These are phyloP conservation scores for Citrus trifoliata DNA, from an alignment of 345 rosid genomes.

Conservation along the genomic window DNA sequence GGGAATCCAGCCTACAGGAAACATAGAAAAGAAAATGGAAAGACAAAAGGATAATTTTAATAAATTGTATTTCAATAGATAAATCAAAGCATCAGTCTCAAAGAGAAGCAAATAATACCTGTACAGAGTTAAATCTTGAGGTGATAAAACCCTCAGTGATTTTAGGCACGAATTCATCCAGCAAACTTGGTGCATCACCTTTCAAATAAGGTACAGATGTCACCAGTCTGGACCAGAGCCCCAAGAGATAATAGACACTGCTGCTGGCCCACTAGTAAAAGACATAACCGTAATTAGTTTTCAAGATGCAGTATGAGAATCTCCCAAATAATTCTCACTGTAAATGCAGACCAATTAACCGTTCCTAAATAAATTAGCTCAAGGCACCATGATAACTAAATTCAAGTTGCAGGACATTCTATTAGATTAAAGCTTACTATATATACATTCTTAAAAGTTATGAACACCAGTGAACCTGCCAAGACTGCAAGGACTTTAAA, in stretches of 20 bases:
- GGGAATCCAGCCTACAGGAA: constrained; percentile 66
- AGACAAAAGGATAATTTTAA: background rate
- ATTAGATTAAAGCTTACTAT: background rate
- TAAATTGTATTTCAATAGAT: background rate
- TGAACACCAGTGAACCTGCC: constrained; percentile 68
- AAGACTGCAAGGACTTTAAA: constrained; percentile 87
- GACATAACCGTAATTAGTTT: constrained; percentile 18
- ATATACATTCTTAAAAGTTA: background rate
- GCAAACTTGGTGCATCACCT: constrained; percentile 96
- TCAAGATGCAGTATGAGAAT: constrained; percentile 5
- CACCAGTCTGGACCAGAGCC: constrained; percentile 96
- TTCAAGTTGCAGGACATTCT: constrained; percentile 5
- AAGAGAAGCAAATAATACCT: constrained; percentile 47
- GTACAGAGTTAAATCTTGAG: constrained; percentile 92
- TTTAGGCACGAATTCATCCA: constrained; percentile 97
- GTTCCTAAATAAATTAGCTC: background rate
- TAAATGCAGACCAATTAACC: background rate
- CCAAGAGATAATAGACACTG: constrained; percentile 96
- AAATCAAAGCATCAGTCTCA: background rate
- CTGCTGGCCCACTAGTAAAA: constrained; percentile 97
- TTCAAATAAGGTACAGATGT: constrained; percentile 91
- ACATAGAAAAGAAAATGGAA: constrained; percentile 4
- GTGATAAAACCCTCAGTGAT: constrained; percentile 93
- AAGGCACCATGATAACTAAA: background rate
- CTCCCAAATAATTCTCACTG: constrained; percentile 10